These are phyloP conservation scores for Fusarium citri DNA, from an alignment of 2,329 filamentous ascomycete genomes.

Conservation along the genomic window DNA sequence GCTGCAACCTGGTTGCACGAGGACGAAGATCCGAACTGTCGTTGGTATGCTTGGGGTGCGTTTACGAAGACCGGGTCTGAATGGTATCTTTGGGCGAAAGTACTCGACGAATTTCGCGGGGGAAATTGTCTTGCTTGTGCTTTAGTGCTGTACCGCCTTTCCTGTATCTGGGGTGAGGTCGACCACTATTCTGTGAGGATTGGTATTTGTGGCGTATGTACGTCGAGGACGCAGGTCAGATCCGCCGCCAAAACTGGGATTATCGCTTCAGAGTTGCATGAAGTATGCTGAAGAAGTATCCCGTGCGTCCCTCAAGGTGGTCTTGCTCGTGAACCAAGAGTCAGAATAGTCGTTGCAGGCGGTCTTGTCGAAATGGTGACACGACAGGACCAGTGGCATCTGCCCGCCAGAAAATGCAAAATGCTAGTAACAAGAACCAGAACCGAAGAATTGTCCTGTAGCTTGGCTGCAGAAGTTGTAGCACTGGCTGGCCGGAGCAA, in stretches of 20 bases:
- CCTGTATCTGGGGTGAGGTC: slow-evolving; percentile 17
- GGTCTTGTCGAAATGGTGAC: slow-evolving; percentile 38
- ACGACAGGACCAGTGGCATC: slow-evolving; percentile 36
- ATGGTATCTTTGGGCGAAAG: slow-evolving; percentile 23
- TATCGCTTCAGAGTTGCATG: slow-evolving; percentile 35
- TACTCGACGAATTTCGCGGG: slow-evolving; percentile 17
- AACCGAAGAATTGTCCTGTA: slow-evolving; percentile 6
- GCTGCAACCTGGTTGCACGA: slow-evolving; percentile 40
- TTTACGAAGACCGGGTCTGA: slow-evolving; percentile 36
- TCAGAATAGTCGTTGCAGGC: slow-evolving; percentile 30
- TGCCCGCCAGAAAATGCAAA: slow-evolving; percentile 15
- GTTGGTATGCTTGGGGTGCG: slow-evolving; percentile 39
- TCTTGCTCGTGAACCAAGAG: slow-evolving; percentile 30
- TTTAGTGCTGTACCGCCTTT: slow-evolving; percentile 25
- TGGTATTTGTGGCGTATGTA: slow-evolving; percentile 36
- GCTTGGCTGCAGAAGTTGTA: slow-evolving; percentile 29
- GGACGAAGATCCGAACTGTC: slow-evolving; percentile 30
- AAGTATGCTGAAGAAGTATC: slow-evolving; percentile 40
- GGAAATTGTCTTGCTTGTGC: slow-evolving; percentile 25
- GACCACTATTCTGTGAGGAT: slow-evolving; percentile 28
- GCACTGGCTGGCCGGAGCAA: slow-evolving; percentile 23
- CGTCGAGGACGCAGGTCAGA: slow-evolving; percentile 36
- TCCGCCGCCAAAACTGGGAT: slow-evolving; percentile 33
- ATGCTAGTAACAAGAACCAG: slow-evolving; percentile 17
- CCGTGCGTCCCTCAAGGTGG: slow-evolving; percentile 38